Conservation (phyloP, 352 stramenopile species). For the Phytopythium helicoides region DNA sequence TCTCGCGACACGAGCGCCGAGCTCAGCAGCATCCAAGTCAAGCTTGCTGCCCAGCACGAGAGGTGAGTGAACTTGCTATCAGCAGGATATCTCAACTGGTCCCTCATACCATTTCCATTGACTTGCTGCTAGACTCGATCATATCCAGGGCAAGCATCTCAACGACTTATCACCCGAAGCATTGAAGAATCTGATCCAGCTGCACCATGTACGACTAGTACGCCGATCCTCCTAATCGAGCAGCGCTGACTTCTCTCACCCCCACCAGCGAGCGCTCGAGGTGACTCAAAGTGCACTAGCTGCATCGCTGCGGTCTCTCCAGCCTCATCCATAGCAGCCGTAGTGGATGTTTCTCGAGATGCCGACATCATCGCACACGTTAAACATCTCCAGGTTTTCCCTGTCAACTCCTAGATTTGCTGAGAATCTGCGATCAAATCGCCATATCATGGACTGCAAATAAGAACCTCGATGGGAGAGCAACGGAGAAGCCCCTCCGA, state of each 20-base stretch:
- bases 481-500: no score
- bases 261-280: conserved; percentile 38
- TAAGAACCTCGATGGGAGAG: no score
- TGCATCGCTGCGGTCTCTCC: conserved; percentile 35
- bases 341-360: no score
- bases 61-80: no score
- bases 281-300: conserved; percentile 52
- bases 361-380: no score
- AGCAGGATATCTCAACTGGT: no score
- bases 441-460: no score
- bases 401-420: no score
- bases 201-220: conserved; percentile 37
- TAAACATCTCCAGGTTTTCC: no score
- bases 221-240: background rate
- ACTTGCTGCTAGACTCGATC: conserved; percentile 32
- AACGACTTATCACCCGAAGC: conserved; percentile 27
- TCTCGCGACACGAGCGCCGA: background rate
- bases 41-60: background rate
- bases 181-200: conserved; percentile 58
- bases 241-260: background rate
- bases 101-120: no score
- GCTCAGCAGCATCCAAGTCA: background rate
- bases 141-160: conserved; percentile 39
- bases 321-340: no score
- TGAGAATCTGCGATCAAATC: no score